Base-by-base conservation (phyloP, 352 stramenopile species). In the Pythium volutum region DNA sequence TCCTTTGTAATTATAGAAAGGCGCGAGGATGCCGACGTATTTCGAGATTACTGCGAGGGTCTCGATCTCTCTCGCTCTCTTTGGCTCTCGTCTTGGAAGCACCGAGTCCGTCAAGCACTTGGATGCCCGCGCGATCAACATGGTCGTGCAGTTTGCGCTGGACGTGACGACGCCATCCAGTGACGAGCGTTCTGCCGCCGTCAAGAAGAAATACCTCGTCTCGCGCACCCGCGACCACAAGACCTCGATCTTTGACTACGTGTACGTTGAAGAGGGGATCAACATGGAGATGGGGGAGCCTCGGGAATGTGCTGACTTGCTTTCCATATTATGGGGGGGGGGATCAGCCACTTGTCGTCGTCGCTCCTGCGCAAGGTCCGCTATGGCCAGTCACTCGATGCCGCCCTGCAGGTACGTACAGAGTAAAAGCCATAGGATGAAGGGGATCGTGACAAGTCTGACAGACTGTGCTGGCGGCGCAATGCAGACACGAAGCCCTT, bases 201-300 rank as follows among this genome's bases (percentile, higher is more conserved):
- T 38, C 11, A 53, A 62, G 43, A 68, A 61, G 38, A 77, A 84
- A 63, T 76, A 64, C 42, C 65, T 79, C 23, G 59, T 72, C 6
- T 36, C 58, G 1, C 58, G 56, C 45, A 68, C 42, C 20, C 51
- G 55, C 4, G 67, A 77, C 16, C 47, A 64, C 27, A 76, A 59
- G 27, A 75, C 60, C 63, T 78, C 70, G 27, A 89, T 89, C 56
- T 75, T 87, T 22, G 80, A 85, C 55, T 89, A 89, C 27, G 78
- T 89, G 80, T 87, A 70, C 58, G 79, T 55, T 14, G 42, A 48
- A 8, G 36, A 22, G 36, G 36, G 18, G 33, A 12, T 12, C 33
- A 7, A 12, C 12, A 38, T 38, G 33, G 7, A 38, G 33, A 38
- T 14, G 12, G 7, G 33, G 7, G 33, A 12, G 7, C 33, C 7